Percentiles rank a stretch among this genome's conserved stretches.
phyloP scores from a whole-genome alignment of 495 filamentous ascomycete genomes.

The Penicillium alfredii region DNA sequence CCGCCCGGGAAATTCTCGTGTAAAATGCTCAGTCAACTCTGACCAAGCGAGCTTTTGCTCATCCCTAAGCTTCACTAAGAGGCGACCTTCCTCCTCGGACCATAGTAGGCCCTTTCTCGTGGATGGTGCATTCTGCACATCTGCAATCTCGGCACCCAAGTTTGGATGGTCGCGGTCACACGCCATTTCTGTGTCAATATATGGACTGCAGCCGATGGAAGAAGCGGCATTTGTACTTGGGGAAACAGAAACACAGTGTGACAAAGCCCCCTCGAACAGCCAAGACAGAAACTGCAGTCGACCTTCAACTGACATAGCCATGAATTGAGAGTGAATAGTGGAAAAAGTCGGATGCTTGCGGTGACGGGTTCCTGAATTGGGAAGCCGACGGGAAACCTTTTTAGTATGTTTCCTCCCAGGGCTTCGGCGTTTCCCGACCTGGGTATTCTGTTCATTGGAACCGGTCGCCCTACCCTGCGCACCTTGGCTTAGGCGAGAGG shows the following conservation, averaged over 20 bases:
- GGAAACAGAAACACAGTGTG: neutral
- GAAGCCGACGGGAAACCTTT: neutral
- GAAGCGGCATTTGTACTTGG: neutral
- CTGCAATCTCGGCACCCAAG: neutral
- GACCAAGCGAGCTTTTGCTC: constrained; percentile 6
- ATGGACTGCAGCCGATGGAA: neutral
- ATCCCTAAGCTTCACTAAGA: constrained; percentile 8
- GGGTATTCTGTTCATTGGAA: neutral
- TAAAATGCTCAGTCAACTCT: constrained; percentile 6
- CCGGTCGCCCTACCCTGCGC: neutral
- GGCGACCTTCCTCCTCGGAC: constrained; percentile 4
- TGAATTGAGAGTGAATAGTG: neutral
- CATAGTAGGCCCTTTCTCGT: constrained; percentile 4
- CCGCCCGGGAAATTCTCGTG: constrained; percentile 7
- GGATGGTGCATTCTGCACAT: neutral
- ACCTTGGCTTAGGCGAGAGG: neutral
- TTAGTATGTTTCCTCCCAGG: neutral
- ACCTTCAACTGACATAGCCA: neutral
- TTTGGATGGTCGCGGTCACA: neutral
- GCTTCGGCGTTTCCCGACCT: neutral
- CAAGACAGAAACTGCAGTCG: neutral
- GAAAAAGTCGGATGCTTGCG: neutral
- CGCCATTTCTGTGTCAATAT: neutral
- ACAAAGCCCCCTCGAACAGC: neutral
- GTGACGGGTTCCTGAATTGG: neutral